Evolutionary conservation across 2,329 filamentous ascomycete species (phyloP).

Genomic region (Neurospora sp.): DNA sequence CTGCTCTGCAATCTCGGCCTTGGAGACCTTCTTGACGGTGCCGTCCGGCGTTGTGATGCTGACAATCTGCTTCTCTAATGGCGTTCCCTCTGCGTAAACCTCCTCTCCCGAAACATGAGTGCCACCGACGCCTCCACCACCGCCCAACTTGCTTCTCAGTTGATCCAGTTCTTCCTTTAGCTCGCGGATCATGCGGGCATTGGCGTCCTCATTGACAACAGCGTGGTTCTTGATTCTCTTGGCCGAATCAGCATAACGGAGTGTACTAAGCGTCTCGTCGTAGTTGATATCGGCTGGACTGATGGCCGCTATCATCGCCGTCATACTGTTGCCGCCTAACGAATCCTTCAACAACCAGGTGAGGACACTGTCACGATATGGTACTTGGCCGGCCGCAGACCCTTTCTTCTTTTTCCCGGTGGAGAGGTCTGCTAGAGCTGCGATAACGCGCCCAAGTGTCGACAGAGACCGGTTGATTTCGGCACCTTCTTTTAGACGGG

Average conservation of each 20-base stretch:
- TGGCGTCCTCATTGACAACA: constrained; percentile 97
- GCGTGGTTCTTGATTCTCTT: constrained; percentile 99
- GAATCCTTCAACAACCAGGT: constrained; percentile 98
- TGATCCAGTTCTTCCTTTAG: constrained; percentile 88
- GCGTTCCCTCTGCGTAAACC: constrained; percentile 84
- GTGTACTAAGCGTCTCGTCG: constrained; percentile 89
- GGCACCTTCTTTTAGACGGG: constrained; percentile 89
- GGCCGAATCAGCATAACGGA: constrained; percentile 93
- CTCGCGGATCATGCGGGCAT: constrained; percentile 96
- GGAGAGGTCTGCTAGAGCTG: constrained; percentile 83
- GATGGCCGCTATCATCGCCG: constrained; percentile 98
- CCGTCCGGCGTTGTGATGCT: constrained; percentile 84
- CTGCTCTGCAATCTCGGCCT: constrained; percentile 96
- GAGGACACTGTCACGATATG: constrained; percentile 91
- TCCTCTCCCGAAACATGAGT: constrained; percentile 54
- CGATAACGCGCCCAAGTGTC: constrained; percentile 94
- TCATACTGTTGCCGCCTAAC: constrained; percentile 96
- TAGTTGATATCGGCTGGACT: constrained; percentile 98
- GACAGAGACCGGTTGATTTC: constrained; percentile 97
- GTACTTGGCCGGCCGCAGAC: constrained; percentile 62
- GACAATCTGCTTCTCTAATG: constrained; percentile 90
- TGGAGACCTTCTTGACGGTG: constrained; percentile 86
- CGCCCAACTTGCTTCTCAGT: constrained; percentile 70
- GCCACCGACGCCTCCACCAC: constrained; percentile 33
- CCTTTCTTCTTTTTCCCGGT: constrained; percentile 76